Conservation (phyloP, 2,329 filamentous ascomycete genomes). For the Metarhizium album region DNA sequence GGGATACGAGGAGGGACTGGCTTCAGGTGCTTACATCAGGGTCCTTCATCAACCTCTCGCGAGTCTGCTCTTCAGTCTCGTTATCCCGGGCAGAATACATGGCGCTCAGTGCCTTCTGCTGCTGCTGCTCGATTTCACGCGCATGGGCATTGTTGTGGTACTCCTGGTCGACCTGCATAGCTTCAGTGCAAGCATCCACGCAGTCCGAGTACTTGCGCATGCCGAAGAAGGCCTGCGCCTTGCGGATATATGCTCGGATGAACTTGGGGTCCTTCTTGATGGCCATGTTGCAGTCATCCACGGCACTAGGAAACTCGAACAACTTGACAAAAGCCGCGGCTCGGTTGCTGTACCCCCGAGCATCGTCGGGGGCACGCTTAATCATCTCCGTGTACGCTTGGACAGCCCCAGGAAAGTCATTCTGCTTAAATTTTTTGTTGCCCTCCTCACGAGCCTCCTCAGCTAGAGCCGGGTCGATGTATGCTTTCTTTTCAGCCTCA, state of each 20-base stretch:
- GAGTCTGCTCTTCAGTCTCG: slow-evolving; percentile 92
- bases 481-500: slow-evolving; percentile 64
- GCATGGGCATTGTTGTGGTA: slow-evolving; percentile 63
- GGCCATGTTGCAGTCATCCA: slow-evolving; percentile 84
- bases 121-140: slow-evolving; percentile 86
- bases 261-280: slow-evolving; percentile 88
- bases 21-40: slow-evolving; percentile 58
- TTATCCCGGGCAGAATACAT: slow-evolving; percentile 89
- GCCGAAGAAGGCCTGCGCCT: slow-evolving; percentile 87
- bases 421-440: slow-evolving; percentile 94
- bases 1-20: background rate
- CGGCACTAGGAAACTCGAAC: slow-evolving; percentile 85
- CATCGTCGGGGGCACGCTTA: slow-evolving; percentile 86
- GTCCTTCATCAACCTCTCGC: slow-evolving; percentile 80
- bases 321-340: slow-evolving; percentile 95
- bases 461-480: slow-evolving; percentile 83
- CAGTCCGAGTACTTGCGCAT: slow-evolving; percentile 98
- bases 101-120: slow-evolving; percentile 81
- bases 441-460: slow-evolving; percentile 92
- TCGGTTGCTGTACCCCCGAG: slow-evolving; percentile 93
- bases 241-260: slow-evolving; percentile 91
- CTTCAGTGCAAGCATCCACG: slow-evolving; percentile 78
- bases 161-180: slow-evolving; percentile 63
- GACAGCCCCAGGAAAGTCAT: slow-evolving; percentile 89
- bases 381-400: slow-evolving; percentile 94